Conservation (phyloP, 768 basidiomycete species). For the Pulveroboletus sp. region DNA sequence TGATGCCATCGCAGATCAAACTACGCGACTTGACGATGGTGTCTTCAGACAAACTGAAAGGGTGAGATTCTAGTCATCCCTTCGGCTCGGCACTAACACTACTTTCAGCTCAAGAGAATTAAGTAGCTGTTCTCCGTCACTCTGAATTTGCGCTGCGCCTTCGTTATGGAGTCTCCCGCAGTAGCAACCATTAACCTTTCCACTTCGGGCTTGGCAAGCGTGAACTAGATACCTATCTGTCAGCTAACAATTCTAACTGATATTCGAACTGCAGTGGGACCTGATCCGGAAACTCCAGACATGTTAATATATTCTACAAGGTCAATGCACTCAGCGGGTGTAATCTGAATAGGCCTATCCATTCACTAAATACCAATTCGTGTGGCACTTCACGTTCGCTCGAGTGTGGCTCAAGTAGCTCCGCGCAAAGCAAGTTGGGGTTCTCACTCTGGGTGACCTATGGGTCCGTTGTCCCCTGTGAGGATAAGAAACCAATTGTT, state of each 20-base stretch:
- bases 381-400: too few species aligned
- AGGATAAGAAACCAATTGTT: too few species aligned
- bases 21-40: conserved; percentile 65
- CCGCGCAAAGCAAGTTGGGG: too few species aligned
- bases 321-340: too few species aligned
- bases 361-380: too few species aligned
- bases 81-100: conserved; percentile 5
- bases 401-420: too few species aligned
- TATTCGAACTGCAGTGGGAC: too few species aligned
- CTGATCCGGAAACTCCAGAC: too few species aligned
- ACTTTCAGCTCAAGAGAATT: conserved; percentile 53
- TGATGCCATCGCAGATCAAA: conserved; percentile 72
- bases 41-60: conserved; percentile 80
- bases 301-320: too few species aligned
- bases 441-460: too few species aligned
- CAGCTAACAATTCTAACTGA: background rate
- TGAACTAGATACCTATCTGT: conserved; percentile 18
- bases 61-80: conserved; percentile 40
- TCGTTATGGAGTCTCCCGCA: background rate
- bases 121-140: conserved; percentile 33
- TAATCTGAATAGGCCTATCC: too few species aligned
- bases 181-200: background rate
- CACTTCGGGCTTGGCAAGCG: background rate
- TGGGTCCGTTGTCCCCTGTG: too few species aligned
- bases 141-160: background rate